Base-by-base conservation (phyloP, 345 rosid genomes). In the Pistacia integerrima region DNA sequence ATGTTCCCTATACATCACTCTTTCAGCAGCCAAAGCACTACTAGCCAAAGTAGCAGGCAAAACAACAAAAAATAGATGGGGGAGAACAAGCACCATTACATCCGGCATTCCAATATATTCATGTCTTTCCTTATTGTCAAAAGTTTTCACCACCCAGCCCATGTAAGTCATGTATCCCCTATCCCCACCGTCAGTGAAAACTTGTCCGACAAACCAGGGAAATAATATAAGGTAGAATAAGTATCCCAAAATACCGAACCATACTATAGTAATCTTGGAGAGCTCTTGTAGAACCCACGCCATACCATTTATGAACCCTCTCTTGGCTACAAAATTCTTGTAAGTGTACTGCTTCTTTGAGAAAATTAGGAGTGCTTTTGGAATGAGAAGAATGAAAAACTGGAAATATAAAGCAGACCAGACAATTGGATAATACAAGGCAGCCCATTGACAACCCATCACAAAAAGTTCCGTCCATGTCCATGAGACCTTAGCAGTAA, bases 401-500 rank as follows among this genome's bases (percentile, higher is more conserved):
- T 87, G 64, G 60, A 78, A 79, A 78, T 65, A 86, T 12, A 93
- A 22, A 76, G 76, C 70, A 76, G 82, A 80, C 93, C 97, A 93
- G 77, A 96, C 68, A 71, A 92, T 63, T 1, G 97, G 96, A 85
- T 81, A 83, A 76, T 95, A 95, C 78, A 92, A 81, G 38, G 86
- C 86, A 52, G 80, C 90, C 97, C 97, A 93, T 56, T 92, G 97
- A 84, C 88, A 77, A 54, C 97, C 99, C 97, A 96, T 91, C 76
- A 92, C 94, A 64, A 76, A 81, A 73, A 93, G 89, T 83, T 96
- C 99, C 76, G 82, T 92, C 99, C 98, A 96, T 17, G 97, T 90
- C 99, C 99, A 93, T 3, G 90, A 84, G 69, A 91, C 64, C 82
- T 83, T 79, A 76, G 86, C 83, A 80, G 79, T 82, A 25, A 84